A percentile compares a stretch with the other conserved stretches of the same genome.
phyloP scores from a whole-genome alignment of 768 basidiomycete genomes.

The Rhodotorula graminis region DNA sequence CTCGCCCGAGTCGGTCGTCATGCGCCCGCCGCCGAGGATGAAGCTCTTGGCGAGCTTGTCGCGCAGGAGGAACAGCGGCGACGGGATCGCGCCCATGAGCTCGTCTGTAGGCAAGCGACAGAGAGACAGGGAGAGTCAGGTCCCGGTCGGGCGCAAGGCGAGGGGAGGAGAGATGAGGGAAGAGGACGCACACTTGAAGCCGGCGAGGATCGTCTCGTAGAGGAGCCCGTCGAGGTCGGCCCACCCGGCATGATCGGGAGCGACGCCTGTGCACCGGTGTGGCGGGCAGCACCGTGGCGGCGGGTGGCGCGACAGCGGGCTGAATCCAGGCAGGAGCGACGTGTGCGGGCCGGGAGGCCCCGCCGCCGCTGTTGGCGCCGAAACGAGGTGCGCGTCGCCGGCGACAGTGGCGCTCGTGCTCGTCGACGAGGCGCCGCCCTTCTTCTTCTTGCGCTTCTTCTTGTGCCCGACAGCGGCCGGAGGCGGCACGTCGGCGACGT shows the following conservation, averaged over 20 bases:
- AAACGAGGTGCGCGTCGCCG: neutral
- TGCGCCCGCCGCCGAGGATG: constrained; percentile 29
- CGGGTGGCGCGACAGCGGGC: constrained; percentile 18
- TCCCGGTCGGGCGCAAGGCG: too few relatives aligned
- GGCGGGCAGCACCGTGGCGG: constrained; percentile 36
- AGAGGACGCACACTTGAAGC: constrained; percentile 28
- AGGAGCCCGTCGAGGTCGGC: constrained; percentile 31
- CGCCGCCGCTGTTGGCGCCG: too few relatives aligned
- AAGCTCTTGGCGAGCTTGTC: constrained; percentile 33
- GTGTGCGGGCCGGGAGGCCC: neutral
- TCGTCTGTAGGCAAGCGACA: constrained; percentile 14
- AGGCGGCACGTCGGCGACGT: neutral
- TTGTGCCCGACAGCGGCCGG: neutral
- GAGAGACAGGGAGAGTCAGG: neutral
- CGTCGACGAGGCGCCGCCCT: neutral
- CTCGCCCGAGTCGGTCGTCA: constrained; percentile 23
- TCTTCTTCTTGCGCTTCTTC: constrained; percentile 31
- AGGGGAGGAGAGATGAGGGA: neutral
- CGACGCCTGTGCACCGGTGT: constrained; percentile 27
- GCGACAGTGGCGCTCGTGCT: neutral
- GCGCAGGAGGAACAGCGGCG: constrained; percentile 23
- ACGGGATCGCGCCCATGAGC: constrained; percentile 31
- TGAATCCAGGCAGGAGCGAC: neutral
- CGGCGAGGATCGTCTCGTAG: constrained; percentile 32
- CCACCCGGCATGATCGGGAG: constrained; percentile 13